Evolutionary conservation across 352 stramenopile species (phyloP).

Genomic region (Globisporangium apiculatum): DNA sequence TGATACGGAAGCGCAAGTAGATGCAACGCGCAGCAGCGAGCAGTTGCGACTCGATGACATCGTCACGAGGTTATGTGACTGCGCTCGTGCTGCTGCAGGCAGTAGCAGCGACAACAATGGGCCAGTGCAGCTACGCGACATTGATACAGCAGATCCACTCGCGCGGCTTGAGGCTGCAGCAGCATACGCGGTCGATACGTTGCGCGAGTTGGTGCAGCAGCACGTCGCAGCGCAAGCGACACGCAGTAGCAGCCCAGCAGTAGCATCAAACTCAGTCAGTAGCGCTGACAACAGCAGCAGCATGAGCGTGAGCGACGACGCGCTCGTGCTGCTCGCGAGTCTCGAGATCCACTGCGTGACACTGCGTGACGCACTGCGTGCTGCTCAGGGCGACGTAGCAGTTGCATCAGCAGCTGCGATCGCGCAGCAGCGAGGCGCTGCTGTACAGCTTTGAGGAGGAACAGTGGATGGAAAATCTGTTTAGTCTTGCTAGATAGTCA

Average conservation of each 20-base stretch:
- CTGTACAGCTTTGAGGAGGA: too few relatives aligned
- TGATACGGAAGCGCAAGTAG: too few relatives aligned
- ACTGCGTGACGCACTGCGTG: conserved; percentile 38
- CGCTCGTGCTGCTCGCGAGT: conserved; percentile 57
- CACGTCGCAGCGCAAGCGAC: neutral
- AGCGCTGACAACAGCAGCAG: neutral
- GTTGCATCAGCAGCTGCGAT: conserved; percentile 11
- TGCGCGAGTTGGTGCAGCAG: neutral
- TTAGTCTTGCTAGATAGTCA: too few relatives aligned
- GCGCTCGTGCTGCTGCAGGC: neutral
- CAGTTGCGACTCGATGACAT: neutral
- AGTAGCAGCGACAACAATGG: neutral
- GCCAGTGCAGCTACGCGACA: neutral
- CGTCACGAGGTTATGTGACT: too few relatives aligned
- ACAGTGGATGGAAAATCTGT: too few relatives aligned
- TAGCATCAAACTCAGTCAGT: too few relatives aligned
- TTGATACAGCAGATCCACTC: neutral
- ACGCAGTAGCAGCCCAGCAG: too few relatives aligned
- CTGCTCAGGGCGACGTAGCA: conserved; percentile 2
- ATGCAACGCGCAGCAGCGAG: neutral
- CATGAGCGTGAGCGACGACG: conserved; percentile 19
- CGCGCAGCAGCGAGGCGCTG: conserved; percentile 16
- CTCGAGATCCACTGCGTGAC: conserved; percentile 64
- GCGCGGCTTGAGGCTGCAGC: neutral
- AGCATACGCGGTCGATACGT: neutral